phyloP scores from a whole-genome alignment of 2,329 filamentous ascomycete species.

The Chrysosporium queenslandicum region DNA sequence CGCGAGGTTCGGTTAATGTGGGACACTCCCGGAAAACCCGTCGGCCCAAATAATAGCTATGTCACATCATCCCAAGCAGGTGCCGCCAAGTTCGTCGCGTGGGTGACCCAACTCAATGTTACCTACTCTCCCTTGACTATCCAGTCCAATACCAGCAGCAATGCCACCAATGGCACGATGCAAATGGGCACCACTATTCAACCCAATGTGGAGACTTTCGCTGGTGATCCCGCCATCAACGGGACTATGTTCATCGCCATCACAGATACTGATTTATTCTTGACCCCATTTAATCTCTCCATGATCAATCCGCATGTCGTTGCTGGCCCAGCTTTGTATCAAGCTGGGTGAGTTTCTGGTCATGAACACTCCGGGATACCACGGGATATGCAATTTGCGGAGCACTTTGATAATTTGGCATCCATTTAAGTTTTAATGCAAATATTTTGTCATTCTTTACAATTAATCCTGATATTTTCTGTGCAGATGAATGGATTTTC shows the following conservation, averaged over 20 bases:
- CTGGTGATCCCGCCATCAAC: constrained; percentile 60
- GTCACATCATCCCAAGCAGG: constrained; percentile 53
- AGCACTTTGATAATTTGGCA: not conserved
- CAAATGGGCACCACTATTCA: constrained; percentile 36
- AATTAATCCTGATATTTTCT: no score
- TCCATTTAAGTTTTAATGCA: not conserved
- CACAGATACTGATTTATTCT: constrained; percentile 56
- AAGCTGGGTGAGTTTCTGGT: constrained; percentile 52
- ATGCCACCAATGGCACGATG: constrained; percentile 44
- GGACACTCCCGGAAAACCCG: constrained; percentile 56
- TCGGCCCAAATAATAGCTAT: constrained; percentile 78
- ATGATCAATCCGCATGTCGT: constrained; percentile 67
- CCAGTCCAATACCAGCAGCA: constrained; percentile 47
- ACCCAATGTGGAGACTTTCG: constrained; percentile 58
- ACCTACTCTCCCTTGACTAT: constrained; percentile 55
- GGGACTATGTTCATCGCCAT: constrained; percentile 70
- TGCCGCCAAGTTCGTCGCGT: constrained; percentile 57
- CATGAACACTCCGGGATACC: not conserved
- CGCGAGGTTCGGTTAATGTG: constrained; percentile 61
- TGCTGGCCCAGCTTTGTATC: constrained; percentile 61
- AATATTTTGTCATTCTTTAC: no score
- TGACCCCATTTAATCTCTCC: constrained; percentile 67
- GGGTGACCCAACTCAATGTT: constrained; percentile 69
- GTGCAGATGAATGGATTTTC: no score
- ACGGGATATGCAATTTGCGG: not conserved